Percentiles rank a stretch among this genome's conserved stretches.
Conservation (phyloP, 1,284 basidiomycete species). For the Tremellales sp. region DNA sequence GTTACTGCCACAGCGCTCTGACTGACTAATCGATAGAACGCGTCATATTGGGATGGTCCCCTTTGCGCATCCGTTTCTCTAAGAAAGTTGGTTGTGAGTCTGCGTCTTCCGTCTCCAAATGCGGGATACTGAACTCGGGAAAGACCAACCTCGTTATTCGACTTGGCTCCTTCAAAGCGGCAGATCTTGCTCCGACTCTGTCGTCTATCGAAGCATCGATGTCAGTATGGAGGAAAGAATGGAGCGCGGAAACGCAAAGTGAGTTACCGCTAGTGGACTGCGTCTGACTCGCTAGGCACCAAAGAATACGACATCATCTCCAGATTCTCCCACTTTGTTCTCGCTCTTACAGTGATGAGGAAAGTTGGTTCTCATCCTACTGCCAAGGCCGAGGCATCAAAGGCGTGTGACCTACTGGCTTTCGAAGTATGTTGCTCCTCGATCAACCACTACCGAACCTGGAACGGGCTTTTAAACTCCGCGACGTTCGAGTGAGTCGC, state of each 20-base stretch:
- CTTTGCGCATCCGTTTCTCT: constrained; percentile 21
- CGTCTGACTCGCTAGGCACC: constrained; percentile 5
- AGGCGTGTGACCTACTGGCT: constrained; percentile 13
- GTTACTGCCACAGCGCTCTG: not conserved
- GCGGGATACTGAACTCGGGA: too few species aligned
- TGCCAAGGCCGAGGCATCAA: constrained; percentile 9
- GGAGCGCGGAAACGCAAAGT: constrained; percentile 16
- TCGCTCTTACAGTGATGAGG: constrained; percentile 12
- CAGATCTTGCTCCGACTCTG: constrained; percentile 5
- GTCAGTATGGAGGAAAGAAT: constrained; percentile 13
- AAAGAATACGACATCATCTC: constrained; percentile 23
- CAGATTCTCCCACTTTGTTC: constrained; percentile 15
- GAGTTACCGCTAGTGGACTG: not conserved
- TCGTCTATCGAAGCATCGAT: constrained; percentile 10
- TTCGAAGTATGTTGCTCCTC: constrained; percentile 20
- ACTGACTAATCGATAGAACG: constrained; percentile 6
- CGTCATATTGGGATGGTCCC: constrained; percentile 12
- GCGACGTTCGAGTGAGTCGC: constrained; percentile 25
- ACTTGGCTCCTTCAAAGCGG: not conserved
- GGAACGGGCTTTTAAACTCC: constrained; percentile 18
- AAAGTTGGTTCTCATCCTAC: constrained; percentile 2
- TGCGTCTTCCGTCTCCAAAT: too few species aligned
- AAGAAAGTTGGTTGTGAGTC: constrained; percentile 17
- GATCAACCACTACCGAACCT: constrained; percentile 17
- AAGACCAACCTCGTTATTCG: too few species aligned